Evolutionary conservation across 2,329 filamentous ascomycete species (phyloP).

Genomic region (Periglandula ipomoeae): DNA sequence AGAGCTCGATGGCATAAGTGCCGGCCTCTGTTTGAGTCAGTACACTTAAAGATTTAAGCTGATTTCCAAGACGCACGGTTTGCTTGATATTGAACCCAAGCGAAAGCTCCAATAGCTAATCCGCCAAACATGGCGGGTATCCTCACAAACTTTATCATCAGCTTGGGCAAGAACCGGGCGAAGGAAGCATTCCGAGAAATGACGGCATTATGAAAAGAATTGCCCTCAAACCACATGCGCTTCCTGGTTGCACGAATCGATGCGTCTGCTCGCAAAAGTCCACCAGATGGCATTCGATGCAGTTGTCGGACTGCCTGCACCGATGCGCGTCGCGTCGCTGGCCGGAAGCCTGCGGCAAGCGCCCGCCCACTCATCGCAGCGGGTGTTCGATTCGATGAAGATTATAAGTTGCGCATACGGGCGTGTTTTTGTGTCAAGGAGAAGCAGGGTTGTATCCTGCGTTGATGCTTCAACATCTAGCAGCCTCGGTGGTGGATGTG

Average conservation of each 20-base stretch:
- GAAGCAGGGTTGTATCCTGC: neutral
- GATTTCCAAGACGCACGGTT: slow-evolving; percentile 53
- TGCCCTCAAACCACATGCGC: slow-evolving; percentile 70
- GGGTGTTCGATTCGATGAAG: neutral
- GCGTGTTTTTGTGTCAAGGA: neutral
- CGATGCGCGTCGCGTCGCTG: slow-evolving; percentile 53
- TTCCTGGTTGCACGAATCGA: slow-evolving; percentile 50
- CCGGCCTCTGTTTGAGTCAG: slow-evolving; percentile 35
- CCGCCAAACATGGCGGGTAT: slow-evolving; percentile 89
- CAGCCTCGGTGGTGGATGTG: neutral
- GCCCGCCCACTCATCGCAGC: slow-evolving; percentile 26
- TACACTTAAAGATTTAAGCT: neutral
- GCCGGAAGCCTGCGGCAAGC: slow-evolving; percentile 62
- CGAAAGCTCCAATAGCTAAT: slow-evolving; percentile 73
- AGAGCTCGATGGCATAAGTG: slow-evolving; percentile 51
- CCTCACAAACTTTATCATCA: slow-evolving; percentile 81
- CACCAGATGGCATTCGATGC: slow-evolving; percentile 58
- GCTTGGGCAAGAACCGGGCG: slow-evolving; percentile 63
- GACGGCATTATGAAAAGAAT: slow-evolving; percentile 74
- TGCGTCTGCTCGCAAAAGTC: slow-evolving; percentile 58
- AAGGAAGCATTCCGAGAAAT: slow-evolving; percentile 56
- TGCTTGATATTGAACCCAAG: slow-evolving; percentile 95
- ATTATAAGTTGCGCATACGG: slow-evolving; percentile 2
- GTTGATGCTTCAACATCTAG: neutral
- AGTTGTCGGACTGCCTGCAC: slow-evolving; percentile 51